phyloP scores from a whole-genome alignment of 2,329 filamentous ascomycete genomes.

The Knoxdaviesia proteae region DNA sequence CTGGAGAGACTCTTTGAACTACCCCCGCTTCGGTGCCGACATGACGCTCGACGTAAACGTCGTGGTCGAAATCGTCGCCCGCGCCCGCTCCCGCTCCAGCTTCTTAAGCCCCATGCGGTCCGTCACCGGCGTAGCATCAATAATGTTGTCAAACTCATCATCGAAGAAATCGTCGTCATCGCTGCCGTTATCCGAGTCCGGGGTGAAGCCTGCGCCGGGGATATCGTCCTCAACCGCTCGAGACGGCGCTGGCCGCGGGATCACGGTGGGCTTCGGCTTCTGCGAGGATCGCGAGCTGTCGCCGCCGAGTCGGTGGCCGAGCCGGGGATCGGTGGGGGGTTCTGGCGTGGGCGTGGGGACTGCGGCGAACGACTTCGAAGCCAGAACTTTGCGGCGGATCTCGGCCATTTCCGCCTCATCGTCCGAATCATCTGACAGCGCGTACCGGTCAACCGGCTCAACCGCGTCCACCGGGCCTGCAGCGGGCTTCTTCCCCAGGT shows the following conservation, averaged over 20 bases:
- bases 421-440: slow-evolving; percentile 60
- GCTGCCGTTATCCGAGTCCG: slow-evolving; percentile 43
- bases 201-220: slow-evolving; percentile 18
- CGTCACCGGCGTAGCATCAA: slow-evolving; percentile 74
- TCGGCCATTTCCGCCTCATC: slow-evolving; percentile 80
- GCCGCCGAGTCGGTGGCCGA: slow-evolving; percentile 3
- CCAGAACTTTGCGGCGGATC: slow-evolving; percentile 71
- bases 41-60: slow-evolving; percentile 29
- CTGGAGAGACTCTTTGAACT: not conserved
- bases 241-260: slow-evolving; percentile 30
- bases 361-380: slow-evolving; percentile 62
- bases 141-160: slow-evolving; percentile 79
- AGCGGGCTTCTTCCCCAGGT: slow-evolving; percentile 32
- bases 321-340: slow-evolving; percentile 16
- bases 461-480: too few relatives aligned
- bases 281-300: not conserved
- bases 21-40: slow-evolving; percentile 21
- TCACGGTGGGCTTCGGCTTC: slow-evolving; percentile 40
- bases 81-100: slow-evolving; percentile 32
- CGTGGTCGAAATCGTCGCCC: slow-evolving; percentile 23
- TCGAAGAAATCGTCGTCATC: slow-evolving; percentile 35
- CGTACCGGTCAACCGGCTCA: slow-evolving; percentile 43
- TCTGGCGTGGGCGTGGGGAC: slow-evolving; percentile 20
- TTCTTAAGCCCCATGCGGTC: slow-evolving; percentile 52
- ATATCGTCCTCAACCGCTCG: slow-evolving; percentile 27